Conservation (phyloP, 108 stramenopile genomes). For the Tribonema minus region DNA sequence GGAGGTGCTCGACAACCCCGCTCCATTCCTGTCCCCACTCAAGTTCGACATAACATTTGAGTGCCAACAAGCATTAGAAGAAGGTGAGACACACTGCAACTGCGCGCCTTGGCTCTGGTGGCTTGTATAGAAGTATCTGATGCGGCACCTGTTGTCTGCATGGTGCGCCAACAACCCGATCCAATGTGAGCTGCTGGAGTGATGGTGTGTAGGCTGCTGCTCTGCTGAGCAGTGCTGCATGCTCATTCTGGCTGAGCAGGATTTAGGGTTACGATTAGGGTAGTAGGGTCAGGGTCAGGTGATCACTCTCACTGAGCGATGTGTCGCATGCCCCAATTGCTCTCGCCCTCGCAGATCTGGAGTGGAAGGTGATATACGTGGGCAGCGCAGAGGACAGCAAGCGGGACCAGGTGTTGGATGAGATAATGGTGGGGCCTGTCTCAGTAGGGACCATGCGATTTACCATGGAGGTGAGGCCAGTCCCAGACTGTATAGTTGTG, state of each 20-base stretch:
- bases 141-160: neutral
- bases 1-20: conserved; percentile 90
- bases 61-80: conserved; percentile 77
- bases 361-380: conserved; percentile 98
- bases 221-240: neutral
- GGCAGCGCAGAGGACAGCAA: conserved; percentile 81
- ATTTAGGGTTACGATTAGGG: neutral
- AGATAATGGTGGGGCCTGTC: no score
- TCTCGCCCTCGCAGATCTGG: conserved; percentile 48
- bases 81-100: conserved; percentile 50
- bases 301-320: neutral
- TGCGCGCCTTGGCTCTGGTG: neutral
- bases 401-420: conserved; percentile 81
- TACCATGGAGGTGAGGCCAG: no score
- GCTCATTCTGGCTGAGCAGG: neutral
- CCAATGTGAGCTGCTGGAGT: neutral
- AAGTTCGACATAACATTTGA: conserved; percentile 99
- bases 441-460: no score
- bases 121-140: neutral
- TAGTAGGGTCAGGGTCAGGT: neutral
- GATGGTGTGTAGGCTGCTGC: neutral
- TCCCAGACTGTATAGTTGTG: no score
- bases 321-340: neutral
- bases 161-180: no score
- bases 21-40: conserved; percentile 80